These are phyloP conservation scores for Malassezia cuniculi DNA, from an alignment of 1,284 basidiomycete species.

Conservation along the genomic window DNA sequence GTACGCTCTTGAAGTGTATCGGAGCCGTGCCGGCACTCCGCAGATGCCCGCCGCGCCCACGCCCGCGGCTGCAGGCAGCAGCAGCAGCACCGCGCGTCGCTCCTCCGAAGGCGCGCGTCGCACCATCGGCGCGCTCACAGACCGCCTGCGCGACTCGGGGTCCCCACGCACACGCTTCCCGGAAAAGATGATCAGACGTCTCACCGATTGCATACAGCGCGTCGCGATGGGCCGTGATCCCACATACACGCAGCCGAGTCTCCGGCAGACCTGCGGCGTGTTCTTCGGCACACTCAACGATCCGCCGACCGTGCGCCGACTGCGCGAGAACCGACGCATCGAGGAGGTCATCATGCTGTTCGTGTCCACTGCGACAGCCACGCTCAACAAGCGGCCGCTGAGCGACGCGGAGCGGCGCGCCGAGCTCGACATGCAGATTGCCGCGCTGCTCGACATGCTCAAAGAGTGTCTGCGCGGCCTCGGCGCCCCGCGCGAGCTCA, in stretches of 20 bases:
- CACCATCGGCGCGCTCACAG: conserved; percentile 21
- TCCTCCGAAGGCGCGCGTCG: conserved; percentile 1
- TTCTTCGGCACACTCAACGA: conserved; percentile 41
- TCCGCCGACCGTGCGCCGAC: conserved; percentile 43
- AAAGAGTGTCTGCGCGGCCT: conserved; percentile 56
- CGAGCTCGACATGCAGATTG: conserved; percentile 80
- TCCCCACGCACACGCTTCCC: conserved; percentile 29
- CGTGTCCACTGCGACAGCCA: conserved; percentile 58
- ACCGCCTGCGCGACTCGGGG: conserved; percentile 22
- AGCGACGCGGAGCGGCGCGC: conserved; percentile 73
- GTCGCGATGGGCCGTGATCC: conserved; percentile 41
- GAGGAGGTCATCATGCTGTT: conserved; percentile 94
- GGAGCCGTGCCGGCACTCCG: conserved; percentile 3
- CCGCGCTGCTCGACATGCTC: conserved; percentile 70
- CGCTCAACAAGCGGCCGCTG: conserved; percentile 55
- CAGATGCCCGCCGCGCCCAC: conserved; percentile 14
- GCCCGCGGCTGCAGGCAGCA: conserved; percentile 24
- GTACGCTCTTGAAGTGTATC: conserved; percentile 9
- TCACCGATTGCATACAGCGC: conserved; percentile 35
- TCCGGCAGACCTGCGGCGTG: conserved; percentile 35
- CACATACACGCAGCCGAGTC: conserved; percentile 25
- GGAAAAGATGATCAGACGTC: conserved; percentile 38
- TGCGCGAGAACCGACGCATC: conserved; percentile 90
- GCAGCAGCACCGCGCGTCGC: conserved; percentile 14
- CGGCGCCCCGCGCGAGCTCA: conserved; percentile 59